Percentiles rank a stretch among this genome's conserved stretches.
Conservation (phyloP, 768 basidiomycete genomes). For the Epithele typhae region DNA sequence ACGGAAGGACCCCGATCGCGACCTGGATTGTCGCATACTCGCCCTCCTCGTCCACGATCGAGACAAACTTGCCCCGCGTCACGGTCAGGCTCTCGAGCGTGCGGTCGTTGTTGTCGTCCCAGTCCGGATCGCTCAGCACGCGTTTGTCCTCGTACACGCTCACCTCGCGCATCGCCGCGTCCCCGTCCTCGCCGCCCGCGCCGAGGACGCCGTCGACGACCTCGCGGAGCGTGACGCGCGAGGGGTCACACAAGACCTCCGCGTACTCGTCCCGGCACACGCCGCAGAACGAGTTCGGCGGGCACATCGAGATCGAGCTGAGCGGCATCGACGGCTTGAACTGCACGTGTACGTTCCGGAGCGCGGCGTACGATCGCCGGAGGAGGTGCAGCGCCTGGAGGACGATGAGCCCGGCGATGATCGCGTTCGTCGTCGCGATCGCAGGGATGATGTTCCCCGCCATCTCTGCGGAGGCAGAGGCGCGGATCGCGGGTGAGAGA, state of each 20-base stretch:
- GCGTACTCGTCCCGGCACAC: slow-evolving; percentile 86
- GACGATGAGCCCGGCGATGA: slow-evolving; percentile 92
- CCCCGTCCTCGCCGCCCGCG: slow-evolving; percentile 33
- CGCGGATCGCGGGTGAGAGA: too few relatives aligned
- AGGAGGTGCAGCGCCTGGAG: slow-evolving; percentile 87
- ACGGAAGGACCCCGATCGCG: slow-evolving; percentile 69
- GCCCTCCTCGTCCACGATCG: slow-evolving; percentile 85
- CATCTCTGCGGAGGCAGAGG: slow-evolving; percentile 62
- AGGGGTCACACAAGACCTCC: slow-evolving; percentile 67
- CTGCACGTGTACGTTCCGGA: slow-evolving; percentile 77
- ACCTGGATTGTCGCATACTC: slow-evolving; percentile 69
- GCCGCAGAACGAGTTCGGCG: slow-evolving; percentile 76
- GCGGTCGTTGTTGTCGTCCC: slow-evolving; percentile 81
- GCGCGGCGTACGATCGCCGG: slow-evolving; percentile 50
- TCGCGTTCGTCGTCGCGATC: slow-evolving; percentile 98
- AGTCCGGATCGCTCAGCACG: slow-evolving; percentile 88
- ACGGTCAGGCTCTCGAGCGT: slow-evolving; percentile 81
- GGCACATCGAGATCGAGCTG: slow-evolving; percentile 57
- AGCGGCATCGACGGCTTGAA: slow-evolving; percentile 78
- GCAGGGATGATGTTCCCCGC: slow-evolving; percentile 99
- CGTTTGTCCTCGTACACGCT: slow-evolving; percentile 86
- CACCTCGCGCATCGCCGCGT: slow-evolving; percentile 51
- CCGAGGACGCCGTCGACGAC: slow-evolving; percentile 68
- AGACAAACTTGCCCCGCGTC: slow-evolving; percentile 79
- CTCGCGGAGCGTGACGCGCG: slow-evolving; percentile 63